Evolutionary conservation across 2,329 filamentous ascomycete species (phyloP).

Genomic region (Fusarium coffeatum): DNA sequence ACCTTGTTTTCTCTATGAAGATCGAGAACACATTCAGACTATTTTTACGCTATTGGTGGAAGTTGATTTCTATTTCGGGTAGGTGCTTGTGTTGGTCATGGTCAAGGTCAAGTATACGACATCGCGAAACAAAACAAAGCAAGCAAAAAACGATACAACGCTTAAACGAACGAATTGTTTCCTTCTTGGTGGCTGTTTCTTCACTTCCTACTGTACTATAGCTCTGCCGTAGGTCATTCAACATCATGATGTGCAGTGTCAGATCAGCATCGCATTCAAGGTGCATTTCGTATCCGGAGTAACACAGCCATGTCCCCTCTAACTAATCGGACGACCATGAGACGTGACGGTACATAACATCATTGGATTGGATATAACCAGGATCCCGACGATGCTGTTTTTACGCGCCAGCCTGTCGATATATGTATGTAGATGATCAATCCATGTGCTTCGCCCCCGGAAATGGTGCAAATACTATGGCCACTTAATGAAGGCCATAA

Average conservation of each 20-base stretch:
- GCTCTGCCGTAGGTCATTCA: neutral
- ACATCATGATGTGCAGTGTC: slow-evolving; percentile 2
- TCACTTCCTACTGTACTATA: neutral
- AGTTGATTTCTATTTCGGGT: slow-evolving; percentile 15
- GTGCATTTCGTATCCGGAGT: slow-evolving; percentile 25
- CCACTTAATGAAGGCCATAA: neutral
- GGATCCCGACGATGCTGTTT: neutral
- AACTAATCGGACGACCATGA: neutral
- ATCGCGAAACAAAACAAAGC: slow-evolving; percentile 11
- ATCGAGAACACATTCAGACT: neutral
- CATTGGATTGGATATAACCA: neutral
- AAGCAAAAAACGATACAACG: neutral
- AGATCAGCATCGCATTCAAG: slow-evolving; percentile 7
- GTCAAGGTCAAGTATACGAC: slow-evolving; percentile 4
- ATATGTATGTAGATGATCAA: neutral
- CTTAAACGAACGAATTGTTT: slow-evolving; percentile 3
- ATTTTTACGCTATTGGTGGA: slow-evolving; percentile 27
- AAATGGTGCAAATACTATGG: neutral
- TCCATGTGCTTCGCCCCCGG: neutral
- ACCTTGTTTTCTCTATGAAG: neutral
- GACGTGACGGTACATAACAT: neutral
- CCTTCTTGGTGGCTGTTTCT: neutral
- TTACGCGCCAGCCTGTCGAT: neutral
- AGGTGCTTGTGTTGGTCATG: slow-evolving; percentile 1
- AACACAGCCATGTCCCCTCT: neutral